phyloP scores from a whole-genome alignment of 257 asterid species.

The Solanum rostratum region DNA sequence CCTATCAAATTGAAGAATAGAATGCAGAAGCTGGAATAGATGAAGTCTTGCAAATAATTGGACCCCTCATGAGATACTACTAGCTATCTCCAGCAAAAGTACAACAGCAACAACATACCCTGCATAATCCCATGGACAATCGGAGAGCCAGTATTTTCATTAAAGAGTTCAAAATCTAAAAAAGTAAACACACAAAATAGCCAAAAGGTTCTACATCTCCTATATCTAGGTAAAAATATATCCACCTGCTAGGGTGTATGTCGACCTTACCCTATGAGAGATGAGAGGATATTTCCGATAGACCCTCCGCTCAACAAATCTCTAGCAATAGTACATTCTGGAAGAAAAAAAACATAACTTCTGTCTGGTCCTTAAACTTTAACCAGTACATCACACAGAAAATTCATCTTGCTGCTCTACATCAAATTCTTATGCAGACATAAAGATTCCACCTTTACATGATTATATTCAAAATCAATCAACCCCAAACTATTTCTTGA shows the following conservation, averaged over 20 bases:
- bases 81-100: neutral
- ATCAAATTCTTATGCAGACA: neutral
- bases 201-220: neutral
- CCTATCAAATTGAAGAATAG: neutral
- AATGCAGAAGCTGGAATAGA: neutral
- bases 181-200: neutral
- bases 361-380: neutral
- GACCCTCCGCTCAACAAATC: neutral
- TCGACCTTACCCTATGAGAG: neutral
- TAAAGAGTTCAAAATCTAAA: accelerated
- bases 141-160: neutral
- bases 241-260: neutral
- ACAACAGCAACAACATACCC: neutral
- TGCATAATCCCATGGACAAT: neutral
- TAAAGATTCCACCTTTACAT: neutral
- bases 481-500: neutral
- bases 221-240: neutral
- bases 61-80: neutral
- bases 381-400: neutral
- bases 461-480: neutral
- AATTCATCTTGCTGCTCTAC: neutral
- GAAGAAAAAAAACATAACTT: neutral
- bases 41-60: neutral
- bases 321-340: neutral
- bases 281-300: neutral